Conservation (phyloP, 2,329 filamentous ascomycete genomes). For the Aspergillus tanneri region DNA sequence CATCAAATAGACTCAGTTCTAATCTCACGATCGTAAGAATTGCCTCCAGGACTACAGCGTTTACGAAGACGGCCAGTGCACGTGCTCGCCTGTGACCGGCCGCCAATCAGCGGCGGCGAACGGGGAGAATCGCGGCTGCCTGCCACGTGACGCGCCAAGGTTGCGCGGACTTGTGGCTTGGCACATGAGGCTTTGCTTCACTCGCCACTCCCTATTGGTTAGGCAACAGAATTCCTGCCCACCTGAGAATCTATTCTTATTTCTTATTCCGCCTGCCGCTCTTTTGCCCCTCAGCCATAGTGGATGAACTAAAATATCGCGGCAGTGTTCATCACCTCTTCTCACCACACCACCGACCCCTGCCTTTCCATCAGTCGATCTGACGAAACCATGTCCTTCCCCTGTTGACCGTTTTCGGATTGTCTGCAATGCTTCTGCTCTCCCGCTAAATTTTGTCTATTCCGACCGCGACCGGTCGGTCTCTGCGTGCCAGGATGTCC, state of each 20-base stretch:
- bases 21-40: too few species aligned
- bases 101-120: slow-evolving; percentile 4
- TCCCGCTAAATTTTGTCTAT: slow-evolving; percentile 12
- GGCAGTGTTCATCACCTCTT: slow-evolving; percentile 5
- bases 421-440: slow-evolving; percentile 15
- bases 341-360: not conserved
- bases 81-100: slow-evolving; percentile 4
- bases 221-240: slow-evolving; percentile 45
- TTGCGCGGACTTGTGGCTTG: slow-evolving; percentile 23
- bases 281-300: slow-evolving; percentile 13
- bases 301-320: not conserved
- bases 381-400: slow-evolving; percentile 8
- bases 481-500: slow-evolving; percentile 42
- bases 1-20: too few species aligned
- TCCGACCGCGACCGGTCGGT: slow-evolving; percentile 6
- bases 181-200: slow-evolving; percentile 26
- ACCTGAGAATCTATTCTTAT: slow-evolving; percentile 28
- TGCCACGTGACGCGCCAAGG: slow-evolving; percentile 26
- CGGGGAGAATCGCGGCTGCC: slow-evolving; percentile 28
- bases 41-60: too few species aligned
- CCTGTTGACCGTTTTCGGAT: slow-evolving; percentile 1
- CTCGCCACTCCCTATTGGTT: slow-evolving; percentile 39
- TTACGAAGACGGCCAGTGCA: slow-evolving; percentile 2
- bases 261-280: slow-evolving; percentile 14
- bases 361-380: too few species aligned